These are phyloP conservation scores for Candida mattraensis DNA, from an alignment of 805 yeast genomes.

Conservation along the genomic window DNA sequence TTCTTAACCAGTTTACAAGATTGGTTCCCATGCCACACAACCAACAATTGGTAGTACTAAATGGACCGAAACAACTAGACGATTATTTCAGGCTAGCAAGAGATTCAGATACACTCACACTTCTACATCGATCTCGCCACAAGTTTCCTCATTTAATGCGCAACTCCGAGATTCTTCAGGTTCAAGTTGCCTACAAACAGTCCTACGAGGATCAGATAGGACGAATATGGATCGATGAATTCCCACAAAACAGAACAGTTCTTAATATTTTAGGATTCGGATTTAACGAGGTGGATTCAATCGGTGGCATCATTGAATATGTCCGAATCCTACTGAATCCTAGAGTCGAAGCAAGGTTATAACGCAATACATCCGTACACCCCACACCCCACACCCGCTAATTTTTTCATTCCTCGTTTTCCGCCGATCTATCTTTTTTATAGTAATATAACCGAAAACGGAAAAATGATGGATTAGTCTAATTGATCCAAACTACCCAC, in stretches of 20 bases:
- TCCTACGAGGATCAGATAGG: conserved; percentile 14
- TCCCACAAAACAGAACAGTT: conserved; percentile 4
- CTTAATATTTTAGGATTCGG: conserved; percentile 19
- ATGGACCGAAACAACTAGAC: conserved; percentile 24
- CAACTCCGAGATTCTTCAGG: conserved; percentile 6
- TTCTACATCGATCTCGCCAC: conserved; percentile 15
- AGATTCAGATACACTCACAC: conserved; percentile 23
- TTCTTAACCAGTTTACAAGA: conserved; percentile 19
- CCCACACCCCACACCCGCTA: conserved; percentile 19
- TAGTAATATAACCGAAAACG: conserved; percentile 15
- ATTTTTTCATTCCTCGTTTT: not conserved
- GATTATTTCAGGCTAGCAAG: conserved; percentile 19
- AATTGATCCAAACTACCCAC: conserved; percentile 12
- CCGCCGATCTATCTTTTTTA: no score
- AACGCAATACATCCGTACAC: conserved; percentile 7
- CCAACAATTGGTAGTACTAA: conserved; percentile 11
- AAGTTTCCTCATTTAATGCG: conserved; percentile 18
- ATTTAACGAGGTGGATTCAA: conserved; percentile 15
- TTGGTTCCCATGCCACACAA: conserved; percentile 16
- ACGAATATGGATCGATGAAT: conserved; percentile 9
- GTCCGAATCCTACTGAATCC: conserved; percentile 8
- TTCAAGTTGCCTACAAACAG: conserved; percentile 15
- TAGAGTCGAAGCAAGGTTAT: conserved; percentile 3
- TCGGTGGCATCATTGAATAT: conserved; percentile 16
- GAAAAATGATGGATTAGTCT: conserved; percentile 21